Base-by-base conservation (phyloP, 805 yeast genomes). In the Lachancea sp. region DNA sequence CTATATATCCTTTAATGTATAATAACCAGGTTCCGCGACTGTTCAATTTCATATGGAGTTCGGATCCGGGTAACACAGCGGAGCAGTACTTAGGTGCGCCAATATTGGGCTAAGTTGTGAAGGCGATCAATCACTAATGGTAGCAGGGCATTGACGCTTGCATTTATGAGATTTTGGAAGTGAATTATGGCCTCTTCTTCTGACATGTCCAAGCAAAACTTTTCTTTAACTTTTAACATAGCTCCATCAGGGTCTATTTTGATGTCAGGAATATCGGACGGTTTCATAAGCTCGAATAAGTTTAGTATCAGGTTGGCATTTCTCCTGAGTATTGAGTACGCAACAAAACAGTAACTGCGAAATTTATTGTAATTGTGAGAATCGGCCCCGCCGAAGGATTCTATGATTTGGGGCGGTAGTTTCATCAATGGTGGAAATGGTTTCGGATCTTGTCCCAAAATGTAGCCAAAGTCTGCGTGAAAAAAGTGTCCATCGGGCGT, bases 401-500 rank as follows among this genome's bases (percentile, higher is more conserved):
- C 98, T 30, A 92, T 84, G 13, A 92, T 83, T 62, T 92, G 98
- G 30, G 92, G 92, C 0, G 98, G 98, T 28, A 92, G 67, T 56
- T 92, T 92, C 97, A 92, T 92, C 65, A 90, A 71, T 1, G 99
- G 99, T 11, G 99, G 97, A 64, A 92, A 92, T 11, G 97, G 97
- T 60, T 92, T 92, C 2, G 99, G 99, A 60, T 92, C 99, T 39
- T 89, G 80, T 0, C 99, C 99, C 40, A 92, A 67, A 36, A 92
- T 90, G 55, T 92, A 92, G 1, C 99, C 99, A 61, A 86, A 92
- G 63, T 92, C 99, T 1, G 96, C 97, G 63, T 92, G 99, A 76
- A 95, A 90, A 58, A 92, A 92, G 51, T 79, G 85, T 2, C 94
- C 81, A 72, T 90, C 83, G 47, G 79, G 87, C 38, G 80, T 83